Evolutionary conservation across 2,329 filamentous ascomycete genomes (phyloP).

Genomic region (Cladophialophora immunda): DNA sequence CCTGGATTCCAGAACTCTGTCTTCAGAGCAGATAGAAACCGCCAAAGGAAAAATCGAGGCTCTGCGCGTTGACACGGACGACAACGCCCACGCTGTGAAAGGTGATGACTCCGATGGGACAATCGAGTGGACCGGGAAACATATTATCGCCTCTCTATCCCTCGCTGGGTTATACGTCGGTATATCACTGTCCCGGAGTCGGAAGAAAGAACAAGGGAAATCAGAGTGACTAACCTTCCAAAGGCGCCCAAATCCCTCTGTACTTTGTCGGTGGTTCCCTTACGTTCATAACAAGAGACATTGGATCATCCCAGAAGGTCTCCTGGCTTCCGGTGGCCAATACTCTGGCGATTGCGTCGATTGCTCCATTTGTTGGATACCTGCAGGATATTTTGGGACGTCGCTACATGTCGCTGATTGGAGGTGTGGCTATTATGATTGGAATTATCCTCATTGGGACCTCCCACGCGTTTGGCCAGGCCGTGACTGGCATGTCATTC

Average conservation of each 20-base stretch:
- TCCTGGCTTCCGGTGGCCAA: conserved; percentile 28
- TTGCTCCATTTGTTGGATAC: conserved; percentile 29
- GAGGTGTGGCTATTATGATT: conserved; percentile 12
- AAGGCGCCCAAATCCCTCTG: conserved; percentile 27
- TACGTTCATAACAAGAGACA: conserved; percentile 19
- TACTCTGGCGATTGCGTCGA: conserved; percentile 20
- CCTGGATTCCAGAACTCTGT: no score
- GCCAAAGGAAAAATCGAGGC: no score
- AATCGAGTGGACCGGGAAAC: conserved; percentile 6
- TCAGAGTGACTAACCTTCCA: background rate
- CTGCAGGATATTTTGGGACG: conserved; percentile 32
- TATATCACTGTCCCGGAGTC: conserved; percentile 1
- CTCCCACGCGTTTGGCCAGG: conserved; percentile 25
- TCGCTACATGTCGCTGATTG: conserved; percentile 22
- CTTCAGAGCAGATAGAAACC: no score
- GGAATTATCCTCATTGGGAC: conserved; percentile 22
- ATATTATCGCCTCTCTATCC: conserved; percentile 1
- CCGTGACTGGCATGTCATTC: conserved; percentile 25
- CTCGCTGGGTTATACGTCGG: conserved; percentile 14
- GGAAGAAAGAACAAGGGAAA: background rate
- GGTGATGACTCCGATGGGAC: conserved; percentile 20
- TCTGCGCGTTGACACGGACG: no score
- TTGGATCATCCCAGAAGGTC: background rate
- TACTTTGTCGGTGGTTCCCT: conserved; percentile 25
- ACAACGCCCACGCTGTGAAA: no score